phyloP scores from a whole-genome alignment of 1,284 basidiomycete genomes.

The Anthracocystis setariae region DNA sequence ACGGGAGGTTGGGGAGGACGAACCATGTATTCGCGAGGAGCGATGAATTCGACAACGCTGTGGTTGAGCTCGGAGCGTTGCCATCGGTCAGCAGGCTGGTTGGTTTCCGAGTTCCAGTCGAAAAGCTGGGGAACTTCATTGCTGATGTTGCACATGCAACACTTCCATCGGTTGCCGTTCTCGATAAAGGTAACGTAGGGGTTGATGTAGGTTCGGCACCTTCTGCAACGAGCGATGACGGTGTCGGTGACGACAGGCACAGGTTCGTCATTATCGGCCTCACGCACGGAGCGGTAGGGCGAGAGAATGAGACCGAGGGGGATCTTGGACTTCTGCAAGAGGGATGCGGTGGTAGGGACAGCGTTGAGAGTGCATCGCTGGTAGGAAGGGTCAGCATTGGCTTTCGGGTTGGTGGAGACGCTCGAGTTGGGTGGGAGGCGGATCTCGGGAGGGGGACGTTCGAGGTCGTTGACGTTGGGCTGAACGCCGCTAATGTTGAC shows the following conservation, averaged over 20 bases:
- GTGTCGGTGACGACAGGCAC: constrained; percentile 92
- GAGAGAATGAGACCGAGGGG: constrained; percentile 90
- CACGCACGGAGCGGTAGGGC: constrained; percentile 83
- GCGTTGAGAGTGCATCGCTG: constrained; percentile 92
- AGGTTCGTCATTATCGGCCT: constrained; percentile 72
- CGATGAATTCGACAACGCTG: constrained; percentile 93
- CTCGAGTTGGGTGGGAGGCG: constrained; percentile 83
- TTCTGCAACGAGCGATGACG: constrained; percentile 94
- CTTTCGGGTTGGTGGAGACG: constrained; percentile 80
- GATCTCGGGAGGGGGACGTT: constrained; percentile 85
- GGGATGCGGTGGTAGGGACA: constrained; percentile 89
- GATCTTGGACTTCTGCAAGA: constrained; percentile 91
- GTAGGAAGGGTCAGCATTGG: constrained; percentile 90
- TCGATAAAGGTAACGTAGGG: constrained; percentile 99
- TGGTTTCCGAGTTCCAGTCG: constrained; percentile 94
- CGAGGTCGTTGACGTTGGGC: constrained; percentile 83
- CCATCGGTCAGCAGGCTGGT: constrained; percentile 96
- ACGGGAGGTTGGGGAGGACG: constrained; percentile 96
- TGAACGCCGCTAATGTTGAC: constrained; percentile 61
- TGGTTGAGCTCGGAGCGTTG: constrained; percentile 91
- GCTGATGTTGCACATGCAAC: constrained; percentile 97
- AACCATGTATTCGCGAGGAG: constrained; percentile 98
- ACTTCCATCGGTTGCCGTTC: constrained; percentile 98
- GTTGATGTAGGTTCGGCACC: constrained; percentile 98
- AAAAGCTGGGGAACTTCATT: constrained; percentile 99